phyloP scores from a whole-genome alignment of 805 yeast genomes.

The Ogataea minuta region DNA sequence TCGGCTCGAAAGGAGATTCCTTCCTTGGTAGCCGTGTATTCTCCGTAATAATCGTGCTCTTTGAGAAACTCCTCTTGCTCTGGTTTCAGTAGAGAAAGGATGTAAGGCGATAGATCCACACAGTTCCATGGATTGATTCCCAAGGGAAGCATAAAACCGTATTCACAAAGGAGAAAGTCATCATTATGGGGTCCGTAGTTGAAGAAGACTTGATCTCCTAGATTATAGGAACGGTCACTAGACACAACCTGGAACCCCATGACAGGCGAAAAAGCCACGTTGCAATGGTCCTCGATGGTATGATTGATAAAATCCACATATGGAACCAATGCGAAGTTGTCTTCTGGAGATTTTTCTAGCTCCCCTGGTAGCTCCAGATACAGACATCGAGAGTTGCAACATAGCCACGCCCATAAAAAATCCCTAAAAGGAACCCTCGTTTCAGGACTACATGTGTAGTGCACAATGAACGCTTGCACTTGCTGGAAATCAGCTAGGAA shows the following conservation, averaged over 20 bases:
- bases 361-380: conserved; percentile 60
- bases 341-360: conserved; percentile 44
- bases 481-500: conserved; percentile 45
- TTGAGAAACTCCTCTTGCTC: conserved; percentile 46
- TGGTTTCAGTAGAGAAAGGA: conserved; percentile 37
- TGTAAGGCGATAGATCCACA: conserved; percentile 55
- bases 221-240: conserved; percentile 30
- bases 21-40: conserved; percentile 58
- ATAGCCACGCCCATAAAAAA: conserved; percentile 75
- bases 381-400: conserved; percentile 88
- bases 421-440: conserved; percentile 20
- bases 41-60: conserved; percentile 61
- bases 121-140: conserved; percentile 61
- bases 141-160: conserved; percentile 64
- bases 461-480: conserved; percentile 31
- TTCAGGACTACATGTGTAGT: background rate
- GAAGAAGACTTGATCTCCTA: conserved; percentile 59
- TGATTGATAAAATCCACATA: conserved; percentile 88
- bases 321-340: conserved; percentile 89
- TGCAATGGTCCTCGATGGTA: conserved; percentile 49
- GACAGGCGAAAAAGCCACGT: conserved; percentile 40
- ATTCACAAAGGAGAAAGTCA: conserved; percentile 77
- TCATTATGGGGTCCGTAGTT: conserved; percentile 90
- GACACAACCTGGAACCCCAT: conserved; percentile 55
- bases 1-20: conserved; percentile 70